A percentile compares a stretch with the other conserved stretches of the same genome.
Evolutionary conservation across 164 flowering plant genomes (phyloP).

Genomic region (Annona cherimola): DNA sequence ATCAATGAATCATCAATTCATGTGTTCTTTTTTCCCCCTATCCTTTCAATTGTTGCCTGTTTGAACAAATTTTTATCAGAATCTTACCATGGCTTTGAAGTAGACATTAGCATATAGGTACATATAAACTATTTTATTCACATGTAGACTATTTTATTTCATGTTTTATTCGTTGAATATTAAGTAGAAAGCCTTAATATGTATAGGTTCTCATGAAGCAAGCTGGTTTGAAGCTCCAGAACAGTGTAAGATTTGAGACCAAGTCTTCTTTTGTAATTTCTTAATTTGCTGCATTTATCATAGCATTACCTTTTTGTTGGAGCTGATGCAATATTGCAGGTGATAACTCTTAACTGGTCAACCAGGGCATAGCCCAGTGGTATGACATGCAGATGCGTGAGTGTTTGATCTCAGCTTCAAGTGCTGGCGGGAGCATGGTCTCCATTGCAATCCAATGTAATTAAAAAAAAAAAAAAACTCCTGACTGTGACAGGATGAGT

Average conservation of each 20-base stretch:
- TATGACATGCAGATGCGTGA: no score
- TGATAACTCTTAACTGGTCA: no score
- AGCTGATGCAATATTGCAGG: no score
- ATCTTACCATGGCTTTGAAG: neutral
- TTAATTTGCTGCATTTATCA: neutral
- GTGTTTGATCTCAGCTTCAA: no score
- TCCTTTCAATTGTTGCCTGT: neutral
- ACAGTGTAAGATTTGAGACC: constrained; percentile 41
- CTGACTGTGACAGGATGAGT: no score
- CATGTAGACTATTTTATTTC: no score
- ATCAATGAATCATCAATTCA: neutral
- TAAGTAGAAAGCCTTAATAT: neutral
- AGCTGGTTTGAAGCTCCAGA: constrained; percentile 84
- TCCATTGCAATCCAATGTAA: no score
- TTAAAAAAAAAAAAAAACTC: no score
- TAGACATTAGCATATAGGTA: neutral
- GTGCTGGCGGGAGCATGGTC: no score
- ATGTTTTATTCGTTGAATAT: neutral
- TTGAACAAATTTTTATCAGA: neutral
- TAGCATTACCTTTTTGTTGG: neutral
- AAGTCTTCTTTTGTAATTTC: neutral
- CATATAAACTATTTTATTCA: neutral
- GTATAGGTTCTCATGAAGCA: constrained; percentile 86
- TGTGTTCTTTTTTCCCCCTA: neutral
- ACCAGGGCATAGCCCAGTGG: no score